Conservation (phyloP, 495 filamentous ascomycete genomes). For the Podospora pseudoanserina region DNA sequence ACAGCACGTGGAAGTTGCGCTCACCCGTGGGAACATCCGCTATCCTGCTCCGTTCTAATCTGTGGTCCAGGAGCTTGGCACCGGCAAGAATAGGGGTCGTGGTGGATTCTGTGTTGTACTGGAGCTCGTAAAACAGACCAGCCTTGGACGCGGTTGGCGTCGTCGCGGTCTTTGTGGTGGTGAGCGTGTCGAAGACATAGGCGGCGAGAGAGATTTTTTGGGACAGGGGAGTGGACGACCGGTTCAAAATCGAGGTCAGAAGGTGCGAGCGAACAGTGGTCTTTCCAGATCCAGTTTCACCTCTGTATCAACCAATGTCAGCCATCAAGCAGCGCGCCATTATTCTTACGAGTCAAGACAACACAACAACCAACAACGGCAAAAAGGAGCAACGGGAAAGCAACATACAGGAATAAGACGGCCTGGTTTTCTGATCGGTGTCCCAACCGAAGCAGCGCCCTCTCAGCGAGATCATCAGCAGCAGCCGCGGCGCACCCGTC, state of each 20-base stretch:
- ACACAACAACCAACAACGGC: not conserved
- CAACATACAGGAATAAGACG: constrained; percentile 79
- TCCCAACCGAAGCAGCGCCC: constrained; percentile 81
- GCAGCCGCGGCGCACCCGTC: constrained; percentile 83
- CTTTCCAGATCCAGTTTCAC: constrained; percentile 94
- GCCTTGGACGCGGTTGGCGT: constrained; percentile 94
- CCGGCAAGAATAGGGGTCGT: constrained; percentile 81
- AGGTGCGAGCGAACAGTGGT: constrained; percentile 88
- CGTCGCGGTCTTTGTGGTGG: constrained; percentile 94
- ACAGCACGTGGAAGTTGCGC: constrained; percentile 91
- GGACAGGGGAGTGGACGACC: constrained; percentile 86
- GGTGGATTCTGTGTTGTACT: constrained; percentile 86
- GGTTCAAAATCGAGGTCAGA: constrained; percentile 75
- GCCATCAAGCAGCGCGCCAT: not conserved
- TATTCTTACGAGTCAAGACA: constrained; percentile 21
- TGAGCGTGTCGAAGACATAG: constrained; percentile 92
- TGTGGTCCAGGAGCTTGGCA: constrained; percentile 89
- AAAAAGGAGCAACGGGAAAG: not conserved
- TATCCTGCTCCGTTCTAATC: constrained; percentile 85
- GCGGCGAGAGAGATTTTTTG: constrained; percentile 88
- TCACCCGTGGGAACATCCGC: constrained; percentile 90
- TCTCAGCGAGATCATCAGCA: constrained; percentile 81
- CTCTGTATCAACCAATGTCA: constrained; percentile 46
- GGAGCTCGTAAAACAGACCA: constrained; percentile 89
- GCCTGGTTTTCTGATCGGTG: constrained; percentile 89